Evolutionary conservation across 768 basidiomycete species (phyloP), one percentile per base, ranked within the genome.

Genomic region (Suillus discolor): DNA sequence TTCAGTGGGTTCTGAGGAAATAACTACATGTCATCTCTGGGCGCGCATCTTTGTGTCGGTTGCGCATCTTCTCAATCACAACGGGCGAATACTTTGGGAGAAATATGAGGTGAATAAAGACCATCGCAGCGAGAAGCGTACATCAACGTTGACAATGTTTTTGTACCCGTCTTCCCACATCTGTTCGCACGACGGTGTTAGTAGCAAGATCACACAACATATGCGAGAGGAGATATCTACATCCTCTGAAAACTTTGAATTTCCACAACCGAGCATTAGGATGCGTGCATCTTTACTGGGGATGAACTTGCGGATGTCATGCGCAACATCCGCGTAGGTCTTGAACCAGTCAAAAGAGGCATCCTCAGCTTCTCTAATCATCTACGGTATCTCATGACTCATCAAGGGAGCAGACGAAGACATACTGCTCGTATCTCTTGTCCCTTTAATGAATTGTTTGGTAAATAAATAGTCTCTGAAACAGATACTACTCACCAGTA

Each of bases 101-200:
- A 45, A 41, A 63, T 61, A 59, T 2, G 16, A 59, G 7, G 25
- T n/a, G 34, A 18, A 23, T 28, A 34, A 36, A 55, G 36, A 47
- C 8, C 18, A n/a, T 41, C 38, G 16, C 34, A 51, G 31, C 44
- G 28, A 60, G 41, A 72, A 84, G 69, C 68, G 16, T 39, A 92
- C 92, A 67, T 95, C 94, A 18, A 87, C 80, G 72, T 94, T 95
- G 67, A 89, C 84, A 60, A 96, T 91, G 66, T 90, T 87, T 68
- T 80, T 85, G 76, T 93, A 96, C 2, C 92, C 92, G 69, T 93
- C 92, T 66, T 93, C 89, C 82, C 90, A 94, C 92, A 95, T 92
- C 90, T 94, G 60, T 13, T 69, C n/a, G 16, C 15, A 9, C 47
- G 15, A 15, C 39, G 47, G 53, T 6, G 31, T 71, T 51, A 73